Conservation (phyloP, 169 alveolate species). For the Perkinsus olseni region DNA sequence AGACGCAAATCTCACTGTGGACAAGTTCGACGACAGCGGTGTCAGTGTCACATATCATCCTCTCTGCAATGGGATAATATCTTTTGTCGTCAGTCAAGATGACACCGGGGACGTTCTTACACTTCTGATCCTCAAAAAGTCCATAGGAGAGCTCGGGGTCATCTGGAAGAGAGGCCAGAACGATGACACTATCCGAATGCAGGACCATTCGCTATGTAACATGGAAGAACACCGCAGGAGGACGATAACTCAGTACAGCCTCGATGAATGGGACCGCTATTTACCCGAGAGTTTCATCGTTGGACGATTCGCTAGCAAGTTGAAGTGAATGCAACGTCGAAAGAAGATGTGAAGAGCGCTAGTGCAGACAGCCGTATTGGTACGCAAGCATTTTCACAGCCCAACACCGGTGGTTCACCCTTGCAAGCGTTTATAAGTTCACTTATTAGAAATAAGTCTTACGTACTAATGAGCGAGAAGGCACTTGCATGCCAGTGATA, state of each 20-base stretch:
- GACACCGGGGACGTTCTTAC: too few species aligned
- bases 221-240: background rate
- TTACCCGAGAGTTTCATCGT: background rate
- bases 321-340: too few species aligned
- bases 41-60: background rate
- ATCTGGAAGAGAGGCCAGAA: background rate
- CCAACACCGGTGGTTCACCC: too few species aligned
- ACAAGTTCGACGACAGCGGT: background rate
- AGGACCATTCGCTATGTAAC: background rate
- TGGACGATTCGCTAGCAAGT: too few species aligned
- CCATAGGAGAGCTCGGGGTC: background rate
- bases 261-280: background rate
- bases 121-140: background rate
- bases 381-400: too few species aligned
- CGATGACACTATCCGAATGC: too few species aligned
- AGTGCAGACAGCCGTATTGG: too few species aligned
- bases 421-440: too few species aligned
- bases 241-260: background rate
- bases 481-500: too few species aligned
- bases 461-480: too few species aligned
- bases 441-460: too few species aligned
- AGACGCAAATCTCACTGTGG: background rate
- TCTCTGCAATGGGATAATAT: background rate
- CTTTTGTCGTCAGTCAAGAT: background rate
- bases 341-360: too few species aligned